Evolutionary conservation across 139 green algal species (phyloP).

Genomic region (Chlorella sp.): DNA sequence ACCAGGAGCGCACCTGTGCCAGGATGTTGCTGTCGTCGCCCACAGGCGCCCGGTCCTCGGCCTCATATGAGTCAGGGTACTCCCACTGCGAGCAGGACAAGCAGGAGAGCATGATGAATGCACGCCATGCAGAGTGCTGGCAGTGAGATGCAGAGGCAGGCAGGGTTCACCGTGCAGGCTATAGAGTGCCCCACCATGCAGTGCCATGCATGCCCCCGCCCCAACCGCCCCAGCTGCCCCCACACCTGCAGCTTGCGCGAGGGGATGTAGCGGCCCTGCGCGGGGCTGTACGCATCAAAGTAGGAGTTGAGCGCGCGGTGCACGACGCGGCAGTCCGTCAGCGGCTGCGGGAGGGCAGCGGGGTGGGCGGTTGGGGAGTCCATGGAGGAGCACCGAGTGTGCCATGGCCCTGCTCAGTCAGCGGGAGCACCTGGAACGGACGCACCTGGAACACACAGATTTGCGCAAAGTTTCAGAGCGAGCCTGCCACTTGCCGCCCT

Average conservation of each 20-base stretch:
- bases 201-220: neutral
- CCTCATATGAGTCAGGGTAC: conserved; percentile 28
- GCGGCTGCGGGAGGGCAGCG: neutral
- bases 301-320: conserved; percentile 37
- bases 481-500: no score
- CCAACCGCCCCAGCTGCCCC: neutral
- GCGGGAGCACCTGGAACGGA: no score
- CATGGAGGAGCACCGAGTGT: no score
- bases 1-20: neutral
- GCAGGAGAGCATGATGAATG: neutral
- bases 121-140: no score
- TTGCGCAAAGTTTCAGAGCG: no score
- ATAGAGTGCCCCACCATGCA: no score
- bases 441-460: no score
- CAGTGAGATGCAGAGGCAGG: no score
- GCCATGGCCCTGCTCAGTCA: no score
- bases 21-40: conserved; percentile 31
- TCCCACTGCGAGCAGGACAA: conserved; percentile 5
- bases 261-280: conserved; percentile 39
- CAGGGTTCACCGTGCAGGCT: no score
- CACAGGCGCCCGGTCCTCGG: neutral
- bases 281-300: conserved; percentile 32
- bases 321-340: conserved; percentile 20
- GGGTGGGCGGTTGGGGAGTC: no score
- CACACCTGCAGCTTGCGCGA: conserved; percentile 31